phyloP scores from a whole-genome alignment of 805 yeast species.

The Saturnispora silvae region DNA sequence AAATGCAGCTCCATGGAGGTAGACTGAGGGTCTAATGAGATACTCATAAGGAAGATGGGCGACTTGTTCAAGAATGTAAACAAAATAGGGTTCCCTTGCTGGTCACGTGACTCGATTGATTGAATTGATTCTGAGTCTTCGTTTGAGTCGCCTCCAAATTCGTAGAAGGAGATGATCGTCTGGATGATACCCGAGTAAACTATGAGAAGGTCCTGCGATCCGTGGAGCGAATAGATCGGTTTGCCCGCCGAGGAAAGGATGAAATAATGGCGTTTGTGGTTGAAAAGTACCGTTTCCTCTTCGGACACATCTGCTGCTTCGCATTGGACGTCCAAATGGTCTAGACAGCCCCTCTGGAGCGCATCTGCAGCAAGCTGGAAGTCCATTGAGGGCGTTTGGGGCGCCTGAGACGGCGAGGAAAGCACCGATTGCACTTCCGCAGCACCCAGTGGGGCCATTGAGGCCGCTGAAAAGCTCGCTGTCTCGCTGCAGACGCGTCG shows the following conservation, averaged over 20 bases:
- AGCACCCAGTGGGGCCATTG: slow-evolving; percentile 3
- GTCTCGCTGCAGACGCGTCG: slow-evolving; percentile 9
- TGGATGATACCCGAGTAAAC: slow-evolving; percentile 75
- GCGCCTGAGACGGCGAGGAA: not conserved
- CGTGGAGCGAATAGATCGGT: slow-evolving; percentile 73
- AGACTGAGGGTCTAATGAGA: slow-evolving; percentile 46
- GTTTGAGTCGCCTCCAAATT: slow-evolving; percentile 31
- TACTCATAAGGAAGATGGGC: slow-evolving; percentile 68
- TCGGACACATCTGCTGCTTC: slow-evolving; percentile 22
- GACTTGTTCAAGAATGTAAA: slow-evolving; percentile 51
- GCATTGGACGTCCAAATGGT: slow-evolving; percentile 13
- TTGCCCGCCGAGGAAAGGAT: slow-evolving; percentile 80
- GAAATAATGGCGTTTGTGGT: slow-evolving; percentile 56
- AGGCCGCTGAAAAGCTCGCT: slow-evolving; percentile 3
- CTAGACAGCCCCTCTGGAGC: slow-evolving; percentile 5
- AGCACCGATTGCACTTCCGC: slow-evolving; percentile 5
- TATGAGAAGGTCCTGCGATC: slow-evolving; percentile 53
- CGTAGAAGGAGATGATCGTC: slow-evolving; percentile 64
- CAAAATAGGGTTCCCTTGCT: slow-evolving; percentile 26
- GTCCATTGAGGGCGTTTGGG: not conserved
- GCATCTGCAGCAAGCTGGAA: not conserved
- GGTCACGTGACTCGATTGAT: slow-evolving; percentile 38
- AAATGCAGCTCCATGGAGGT: slow-evolving; percentile 35
- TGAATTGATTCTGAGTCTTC: slow-evolving; percentile 30
- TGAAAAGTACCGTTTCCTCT: slow-evolving; percentile 25